These are phyloP conservation scores for Amanita subjunquillea DNA, from an alignment of 768 basidiomycete genomes.

Conservation along the genomic window DNA sequence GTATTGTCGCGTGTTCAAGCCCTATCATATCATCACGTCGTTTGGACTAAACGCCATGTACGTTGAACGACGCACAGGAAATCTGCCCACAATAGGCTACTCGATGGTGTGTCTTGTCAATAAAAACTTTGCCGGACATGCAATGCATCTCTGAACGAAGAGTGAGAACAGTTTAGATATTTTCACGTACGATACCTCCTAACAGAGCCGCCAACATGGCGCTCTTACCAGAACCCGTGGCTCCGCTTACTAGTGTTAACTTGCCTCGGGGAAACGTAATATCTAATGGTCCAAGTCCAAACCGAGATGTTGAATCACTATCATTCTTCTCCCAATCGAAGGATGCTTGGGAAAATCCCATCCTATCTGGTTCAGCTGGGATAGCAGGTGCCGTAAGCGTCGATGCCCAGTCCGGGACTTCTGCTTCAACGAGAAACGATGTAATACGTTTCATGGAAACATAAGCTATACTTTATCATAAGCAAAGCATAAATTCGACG, in stretches of 20 bases:
- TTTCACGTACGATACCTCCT: conserved; percentile 37
- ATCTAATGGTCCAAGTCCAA: conserved; percentile 47
- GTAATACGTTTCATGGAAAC: conserved; percentile 81
- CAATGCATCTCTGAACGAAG: conserved; percentile 45
- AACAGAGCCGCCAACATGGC: conserved; percentile 52
- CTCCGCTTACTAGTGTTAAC: conserved; percentile 51
- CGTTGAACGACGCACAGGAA: conserved; percentile 34
- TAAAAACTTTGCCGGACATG: conserved; percentile 37
- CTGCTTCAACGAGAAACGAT: conserved; percentile 57
- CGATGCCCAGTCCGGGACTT: conserved; percentile 74
- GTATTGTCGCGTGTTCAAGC: conserved; percentile 75
- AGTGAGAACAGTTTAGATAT: background rate
- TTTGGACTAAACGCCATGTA: background rate
- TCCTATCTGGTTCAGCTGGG: conserved; percentile 13
- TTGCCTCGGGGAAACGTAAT: conserved; percentile 47
- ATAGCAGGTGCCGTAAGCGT: conserved; percentile 33
- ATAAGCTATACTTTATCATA: conserved; percentile 32
- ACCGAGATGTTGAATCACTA: conserved; percentile 24
- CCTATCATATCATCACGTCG: conserved; percentile 22
- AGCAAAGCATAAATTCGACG: background rate
- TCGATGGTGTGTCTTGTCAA: conserved; percentile 46
- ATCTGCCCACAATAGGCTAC: conserved; percentile 65
- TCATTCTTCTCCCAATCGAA: conserved; percentile 46
- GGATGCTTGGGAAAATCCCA: conserved; percentile 44
- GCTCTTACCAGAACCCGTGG: conserved; percentile 63